Base-by-base conservation (phyloP, 2,329 filamentous ascomycete species). In the Sphaceloma murrayae region DNA sequence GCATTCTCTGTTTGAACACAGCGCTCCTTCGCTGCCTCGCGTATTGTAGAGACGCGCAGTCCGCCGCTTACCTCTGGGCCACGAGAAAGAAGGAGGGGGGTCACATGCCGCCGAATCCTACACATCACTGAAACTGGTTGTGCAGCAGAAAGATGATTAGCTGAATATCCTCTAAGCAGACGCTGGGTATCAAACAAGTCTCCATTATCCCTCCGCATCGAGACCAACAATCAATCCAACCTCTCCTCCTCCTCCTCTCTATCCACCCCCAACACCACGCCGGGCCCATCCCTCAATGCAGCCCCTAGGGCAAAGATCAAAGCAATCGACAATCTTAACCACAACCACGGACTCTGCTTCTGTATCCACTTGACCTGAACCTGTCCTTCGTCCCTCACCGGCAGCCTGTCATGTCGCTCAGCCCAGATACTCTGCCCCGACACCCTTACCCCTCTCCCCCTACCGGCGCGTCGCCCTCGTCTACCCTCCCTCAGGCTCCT, bases 241-340 rank as follows among this genome's bases (percentile, higher is more conserved):
- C 31, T 45, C 9, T 45, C 42, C 30, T 34, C 42, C 29, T 45
- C 42, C 32, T 45, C 42, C n/a, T n/a, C n/a, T n/a, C n/a, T n/a
- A 5, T 45, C 19, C 42, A 45, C 22, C 16, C 42, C 48, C 34
- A 69, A 46, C 49, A 69, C 55, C 40, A 55, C 59, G 11, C 56
- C 66, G 11, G 68, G 68, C 2, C 68, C 68, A 43, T 69, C 58
- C 39, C 61, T 64, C 32, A 72, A 59, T 5, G 68, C 68, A 2
- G 67, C 58, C n/a, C 67, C 67, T 32, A 72, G 60, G 9, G 68
- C 68, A 47, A 70, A 58, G 30, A 67, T 63, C 32, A 72, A 56
- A 10, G 67, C 66, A 39, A 70, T 53, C 7, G 63, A 67, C 51
- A 72, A 70, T 48, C 65, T 67, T 26, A 68, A 55, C 68, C 68